phyloP scores from a whole-genome alignment of 2,329 filamentous ascomycete species.

The Botryotinia globosa region DNA sequence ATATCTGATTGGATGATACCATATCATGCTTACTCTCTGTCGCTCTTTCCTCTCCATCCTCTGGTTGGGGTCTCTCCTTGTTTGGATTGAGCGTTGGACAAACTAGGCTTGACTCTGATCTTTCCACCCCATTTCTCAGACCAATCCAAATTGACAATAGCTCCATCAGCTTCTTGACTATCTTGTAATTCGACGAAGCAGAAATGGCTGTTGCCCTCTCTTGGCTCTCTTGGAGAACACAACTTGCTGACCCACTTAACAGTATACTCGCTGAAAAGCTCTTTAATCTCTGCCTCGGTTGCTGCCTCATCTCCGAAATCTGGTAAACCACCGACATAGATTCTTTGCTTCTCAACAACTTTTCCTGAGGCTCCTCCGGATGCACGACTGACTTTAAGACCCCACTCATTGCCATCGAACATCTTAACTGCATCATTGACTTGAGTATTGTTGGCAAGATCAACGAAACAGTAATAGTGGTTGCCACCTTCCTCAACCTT shows the following conservation, averaged over 20 bases:
- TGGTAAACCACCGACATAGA: constrained; percentile 52
- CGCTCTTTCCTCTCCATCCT: constrained; percentile 18
- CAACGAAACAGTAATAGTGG: constrained; percentile 65
- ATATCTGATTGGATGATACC: background rate
- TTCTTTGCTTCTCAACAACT: constrained; percentile 40
- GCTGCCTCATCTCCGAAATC: constrained; percentile 49
- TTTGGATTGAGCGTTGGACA: constrained; percentile 11
- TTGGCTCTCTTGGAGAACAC: constrained; percentile 55
- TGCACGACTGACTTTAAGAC: constrained; percentile 27
- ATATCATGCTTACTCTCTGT: background rate
- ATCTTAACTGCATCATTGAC: constrained; percentile 50
- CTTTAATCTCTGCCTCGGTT: constrained; percentile 46
- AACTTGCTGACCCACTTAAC: constrained; percentile 40
- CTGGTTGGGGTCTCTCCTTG: constrained; percentile 17
- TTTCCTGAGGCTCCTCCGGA: constrained; percentile 27
- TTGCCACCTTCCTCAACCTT: constrained; percentile 52
- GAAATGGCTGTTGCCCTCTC: constrained; percentile 56
- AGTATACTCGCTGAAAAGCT: constrained; percentile 48
- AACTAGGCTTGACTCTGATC: constrained; percentile 29
- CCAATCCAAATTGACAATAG: constrained; percentile 44
- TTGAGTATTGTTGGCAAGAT: constrained; percentile 55
- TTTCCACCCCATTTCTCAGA: constrained; percentile 29
- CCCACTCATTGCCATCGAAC: constrained; percentile 36
- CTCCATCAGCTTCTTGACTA: constrained; percentile 52
- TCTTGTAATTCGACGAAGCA: constrained; percentile 62